These are phyloP conservation scores for Kazachstania martiniae DNA, from an alignment of 805 yeast genomes.

Conservation along the genomic window DNA sequence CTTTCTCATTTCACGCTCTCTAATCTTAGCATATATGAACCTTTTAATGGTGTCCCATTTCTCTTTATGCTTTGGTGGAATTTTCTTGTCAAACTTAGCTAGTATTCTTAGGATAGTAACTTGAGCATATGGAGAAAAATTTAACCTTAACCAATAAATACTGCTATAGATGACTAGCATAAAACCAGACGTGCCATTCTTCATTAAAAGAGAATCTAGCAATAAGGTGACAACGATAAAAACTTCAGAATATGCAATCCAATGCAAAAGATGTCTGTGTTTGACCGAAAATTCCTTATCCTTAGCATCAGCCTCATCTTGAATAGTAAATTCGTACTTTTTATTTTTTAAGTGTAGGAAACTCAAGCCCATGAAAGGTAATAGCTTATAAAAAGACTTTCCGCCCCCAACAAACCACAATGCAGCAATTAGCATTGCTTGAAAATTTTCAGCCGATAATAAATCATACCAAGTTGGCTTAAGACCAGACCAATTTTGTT, in stretches of 20 bases:
- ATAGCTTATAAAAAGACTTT: constrained; percentile 50
- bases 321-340: constrained; percentile 11
- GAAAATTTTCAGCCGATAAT: constrained; percentile 68
- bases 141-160: constrained; percentile 63
- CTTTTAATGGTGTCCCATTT: constrained; percentile 32
- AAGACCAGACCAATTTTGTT: constrained; percentile 48
- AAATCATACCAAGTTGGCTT: constrained; percentile 55
- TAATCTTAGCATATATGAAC: constrained; percentile 33
- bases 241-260: constrained; percentile 53
- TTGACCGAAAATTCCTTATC: constrained; percentile 6
- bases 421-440: constrained; percentile 42
- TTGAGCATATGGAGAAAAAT: constrained; percentile 37
- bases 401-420: constrained; percentile 60
- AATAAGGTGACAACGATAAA: constrained; percentile 41
- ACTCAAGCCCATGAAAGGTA: constrained; percentile 50
- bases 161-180: constrained; percentile 46
- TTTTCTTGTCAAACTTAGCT: constrained; percentile 21
- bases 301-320: constrained; percentile 6
- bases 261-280: constrained; percentile 13
- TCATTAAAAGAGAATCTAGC: constrained; percentile 49
- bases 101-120: constrained; percentile 25
- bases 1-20: constrained; percentile 20
- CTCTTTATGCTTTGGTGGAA: constrained; percentile 27
- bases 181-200: constrained; percentile 56
- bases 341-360: constrained; percentile 41